Percentiles rank a stretch among this genome's conserved stretches.
Conservation (phyloP, 1,139 yeast genomes). For the Kodamaea plutei region DNA sequence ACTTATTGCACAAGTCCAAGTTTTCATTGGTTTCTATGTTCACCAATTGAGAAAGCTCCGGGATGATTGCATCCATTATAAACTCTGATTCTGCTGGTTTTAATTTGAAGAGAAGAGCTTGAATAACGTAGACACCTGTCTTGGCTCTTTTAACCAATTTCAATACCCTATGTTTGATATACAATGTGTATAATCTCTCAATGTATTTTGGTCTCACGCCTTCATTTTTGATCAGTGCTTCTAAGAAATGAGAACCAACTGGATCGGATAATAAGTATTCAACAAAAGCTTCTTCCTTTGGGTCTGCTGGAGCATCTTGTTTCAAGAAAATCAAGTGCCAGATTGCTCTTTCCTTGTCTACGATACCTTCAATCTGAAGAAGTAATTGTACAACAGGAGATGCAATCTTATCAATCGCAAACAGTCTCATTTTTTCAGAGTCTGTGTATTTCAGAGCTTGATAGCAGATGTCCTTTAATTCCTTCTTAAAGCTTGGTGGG, state of each 20-base stretch:
- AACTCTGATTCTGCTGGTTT: conserved; percentile 56
- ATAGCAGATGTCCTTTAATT: conserved; percentile 45
- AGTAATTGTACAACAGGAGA: conserved; percentile 85
- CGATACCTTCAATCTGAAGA: conserved; percentile 77
- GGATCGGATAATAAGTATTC: conserved; percentile 82
- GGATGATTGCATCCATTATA: conserved; percentile 67
- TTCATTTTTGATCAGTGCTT: conserved; percentile 57
- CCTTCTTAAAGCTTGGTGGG: conserved; percentile 68
- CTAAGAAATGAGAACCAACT: conserved; percentile 88
- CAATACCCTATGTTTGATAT: conserved; percentile 69
- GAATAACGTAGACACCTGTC: conserved; percentile 81
- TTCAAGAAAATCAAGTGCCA: conserved; percentile 55
- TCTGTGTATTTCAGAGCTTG: conserved; percentile 39
- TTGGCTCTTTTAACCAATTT: conserved; percentile 75
- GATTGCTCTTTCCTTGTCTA: conserved; percentile 62
- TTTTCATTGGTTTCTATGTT: conserved; percentile 51
- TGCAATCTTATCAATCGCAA: conserved; percentile 74
- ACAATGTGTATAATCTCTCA: conserved; percentile 63
- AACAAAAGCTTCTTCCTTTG: conserved; percentile 74
- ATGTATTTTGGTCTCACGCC: conserved; percentile 65
- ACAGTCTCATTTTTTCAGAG: conserved; percentile 53
- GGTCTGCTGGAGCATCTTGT: conserved; percentile 46
- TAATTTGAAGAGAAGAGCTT: conserved; percentile 58
- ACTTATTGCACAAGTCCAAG: conserved; percentile 63
- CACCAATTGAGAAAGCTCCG: conserved; percentile 58